Evolutionary conservation across 73 alveolate genomes (phyloP), one percentile per base, ranked within the genome.

Genomic region (Tetrahymena malaccensis): DNA sequence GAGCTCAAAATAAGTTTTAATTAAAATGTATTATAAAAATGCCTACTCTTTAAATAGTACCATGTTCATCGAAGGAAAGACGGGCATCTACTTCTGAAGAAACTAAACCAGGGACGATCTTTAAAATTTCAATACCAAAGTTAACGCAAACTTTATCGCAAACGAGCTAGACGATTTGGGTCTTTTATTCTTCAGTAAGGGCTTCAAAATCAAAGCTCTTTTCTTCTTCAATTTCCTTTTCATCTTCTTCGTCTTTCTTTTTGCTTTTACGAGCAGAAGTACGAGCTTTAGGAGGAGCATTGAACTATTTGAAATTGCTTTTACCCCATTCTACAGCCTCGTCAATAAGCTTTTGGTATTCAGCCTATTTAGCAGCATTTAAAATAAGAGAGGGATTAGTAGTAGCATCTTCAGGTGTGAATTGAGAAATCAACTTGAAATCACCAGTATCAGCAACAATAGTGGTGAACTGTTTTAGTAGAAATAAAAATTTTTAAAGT

Each of bases 11-110:
- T 50, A 1, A 19, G 16, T 10, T 50, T 5, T 50, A 50, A 50
- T 10, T 40, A 50, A 50, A 10, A 5, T 15, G 3, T 50, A 21
- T 70, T 70, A 7, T 9, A 70, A 0, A 56, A 56, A 56, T 1
- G 16, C 15, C 3, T 70, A 70, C 97, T 56, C 94, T 95, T 27
- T 95, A 94, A 33, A 43, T 27, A 19, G 97, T 97, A 19, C 97
- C 98, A 31, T 85, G 96, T 43, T 95, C 97, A 84, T 97, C 99
- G 94, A 97, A 97, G 84, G 97, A 93, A 9, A 97, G 96, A 85
- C 98, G 43, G n/a, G 99, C 98, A 95, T 97, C 99, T 0, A 97
- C 98, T 94, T 97, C 98, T 7, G 98, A 96, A 0, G 98, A 97
- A 17, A 97, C 98, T 85, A 94, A 96, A 22, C 99, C 99, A 8